phyloP scores from a whole-genome alignment of 2,329 filamentous ascomycete genomes.

The Neofusicoccum laricinum region DNA sequence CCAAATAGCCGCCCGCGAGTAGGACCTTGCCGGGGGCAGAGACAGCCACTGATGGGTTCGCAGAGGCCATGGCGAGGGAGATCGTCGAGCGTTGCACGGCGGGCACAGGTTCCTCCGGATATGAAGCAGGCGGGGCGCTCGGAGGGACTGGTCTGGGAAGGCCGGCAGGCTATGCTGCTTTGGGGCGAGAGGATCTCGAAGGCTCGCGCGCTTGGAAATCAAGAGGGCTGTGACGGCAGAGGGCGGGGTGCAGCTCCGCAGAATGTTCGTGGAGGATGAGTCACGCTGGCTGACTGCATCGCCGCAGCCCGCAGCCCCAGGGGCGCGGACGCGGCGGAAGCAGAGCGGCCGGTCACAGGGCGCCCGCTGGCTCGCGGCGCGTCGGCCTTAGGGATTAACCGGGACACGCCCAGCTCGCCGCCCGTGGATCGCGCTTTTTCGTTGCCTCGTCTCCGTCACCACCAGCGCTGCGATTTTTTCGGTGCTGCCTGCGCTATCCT shows the following conservation, averaged over 20 bases:
- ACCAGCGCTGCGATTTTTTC: not conserved
- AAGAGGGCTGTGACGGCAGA: conserved; percentile 3
- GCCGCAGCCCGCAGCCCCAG: not conserved
- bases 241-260: conserved; percentile 13
- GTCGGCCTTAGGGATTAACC: conserved; percentile 6
- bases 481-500: conserved; percentile 10
- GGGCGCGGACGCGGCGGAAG: conserved; percentile 10
- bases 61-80: conserved; percentile 29
- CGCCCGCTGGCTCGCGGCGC: not conserved
- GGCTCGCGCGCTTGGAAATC: conserved; percentile 8
- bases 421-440: conserved; percentile 4
- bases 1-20: conserved; percentile 89
- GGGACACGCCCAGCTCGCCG: not conserved
- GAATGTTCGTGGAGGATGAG: conserved; percentile 14
- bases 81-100: conserved; percentile 77
- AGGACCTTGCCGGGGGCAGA: conserved; percentile 97
- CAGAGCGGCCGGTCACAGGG: not conserved
- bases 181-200: not conserved
- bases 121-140: conserved; percentile 1
- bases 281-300: conserved; percentile 5
- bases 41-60: conserved; percentile 43
- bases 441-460: conserved; percentile 5
- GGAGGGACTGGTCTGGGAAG: not conserved
- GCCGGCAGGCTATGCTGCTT: not conserved
- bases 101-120: conserved; percentile 37